A percentile compares a stretch with the other conserved stretches of the same genome.
Evolutionary conservation across 768 basidiomycete species (phyloP).

Genomic region (Hericium alpestre): DNA sequence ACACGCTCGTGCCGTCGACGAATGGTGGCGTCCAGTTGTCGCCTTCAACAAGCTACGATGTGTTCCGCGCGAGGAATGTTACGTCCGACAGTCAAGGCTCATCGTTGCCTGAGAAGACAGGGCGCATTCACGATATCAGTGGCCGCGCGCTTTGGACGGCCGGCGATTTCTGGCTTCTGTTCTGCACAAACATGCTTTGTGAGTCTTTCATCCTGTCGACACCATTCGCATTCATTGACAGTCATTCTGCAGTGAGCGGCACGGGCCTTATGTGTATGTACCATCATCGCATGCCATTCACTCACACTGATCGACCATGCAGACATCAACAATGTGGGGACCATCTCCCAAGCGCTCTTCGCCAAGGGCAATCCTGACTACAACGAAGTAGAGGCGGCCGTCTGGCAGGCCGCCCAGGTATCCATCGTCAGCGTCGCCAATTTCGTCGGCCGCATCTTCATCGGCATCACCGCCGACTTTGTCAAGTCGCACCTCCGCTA

Average conservation of each 20-base stretch:
- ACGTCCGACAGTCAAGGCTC: not conserved
- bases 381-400: conserved; percentile 54
- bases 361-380: conserved; percentile 50
- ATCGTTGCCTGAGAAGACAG: not conserved
- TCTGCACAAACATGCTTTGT: conserved; percentile 46
- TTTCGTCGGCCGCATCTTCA: conserved; percentile 64
- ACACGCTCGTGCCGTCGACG: not conserved
- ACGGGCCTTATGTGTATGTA: conserved; percentile 66
- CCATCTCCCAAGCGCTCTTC: conserved; percentile 60
- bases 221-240: not conserved
- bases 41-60: not conserved
- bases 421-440: conserved; percentile 76
- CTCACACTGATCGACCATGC: not conserved
- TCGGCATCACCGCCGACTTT: conserved; percentile 66
- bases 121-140: conserved; percentile 33
- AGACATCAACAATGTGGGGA: conserved; percentile 86
- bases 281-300: not conserved
- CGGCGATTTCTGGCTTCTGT: conserved; percentile 57
- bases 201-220: conserved; percentile 17
- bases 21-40: conserved; percentile 5
- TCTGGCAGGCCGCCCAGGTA: conserved; percentile 79
- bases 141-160: conserved; percentile 41
- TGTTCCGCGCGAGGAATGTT: not conserved
- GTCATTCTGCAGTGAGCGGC: conserved; percentile 43
- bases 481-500: conserved; percentile 42